Evolutionary conservation across 495 filamentous ascomycete species (phyloP), one percentile per base, ranked within the genome.

Genomic region (Penicillium atrosanguineum): DNA sequence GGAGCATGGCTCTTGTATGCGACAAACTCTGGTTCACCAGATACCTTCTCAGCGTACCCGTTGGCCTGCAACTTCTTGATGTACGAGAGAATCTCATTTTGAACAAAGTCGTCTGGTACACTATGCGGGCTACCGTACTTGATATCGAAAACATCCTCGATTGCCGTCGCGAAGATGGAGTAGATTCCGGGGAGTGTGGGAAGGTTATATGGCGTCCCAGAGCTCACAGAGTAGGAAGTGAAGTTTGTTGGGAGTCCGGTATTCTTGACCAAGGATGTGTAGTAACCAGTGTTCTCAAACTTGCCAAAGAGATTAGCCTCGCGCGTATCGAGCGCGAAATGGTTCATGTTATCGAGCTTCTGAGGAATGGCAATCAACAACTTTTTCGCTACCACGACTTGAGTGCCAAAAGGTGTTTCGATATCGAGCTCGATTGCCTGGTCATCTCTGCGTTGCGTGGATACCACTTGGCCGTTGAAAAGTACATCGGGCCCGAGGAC

Each of bases 311-410:
- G 23, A 0, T 16, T 12, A 0, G 36, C 23, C 50, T 83, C 79
- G 15, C 52, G 44, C 0, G 40, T 0, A 45, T 61, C 55, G 7
- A 80, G 69, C 48, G 71, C 66, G 44, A 76, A 72, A 7, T 57
- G 52, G 0, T 41, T 15, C 12, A 80, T 52, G 26, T 71, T 77
- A 0, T 57, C 38, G 1, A 68, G 38, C 15, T 52, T 69, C 1
- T 73, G 75, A 1, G 73, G 78, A 18, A 76, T 71, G 3, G 79
- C 64, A 21, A 78, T 61, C 31, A 83, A 50, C 12, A 82, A 60
- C 53, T 79, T 76, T 25, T 68, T 73, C 4, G 76, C 75, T 43
- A 60, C 48, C 50, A 82, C 69, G 25, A 68, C 59, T 48, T 68
- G 64, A 0, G 8, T 25, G 1, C 74, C 77, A 7, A 56, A 48